phyloP scores from a whole-genome alignment of 2,329 filamentous ascomycete genomes.

The Xylariaceae sp. region DNA sequence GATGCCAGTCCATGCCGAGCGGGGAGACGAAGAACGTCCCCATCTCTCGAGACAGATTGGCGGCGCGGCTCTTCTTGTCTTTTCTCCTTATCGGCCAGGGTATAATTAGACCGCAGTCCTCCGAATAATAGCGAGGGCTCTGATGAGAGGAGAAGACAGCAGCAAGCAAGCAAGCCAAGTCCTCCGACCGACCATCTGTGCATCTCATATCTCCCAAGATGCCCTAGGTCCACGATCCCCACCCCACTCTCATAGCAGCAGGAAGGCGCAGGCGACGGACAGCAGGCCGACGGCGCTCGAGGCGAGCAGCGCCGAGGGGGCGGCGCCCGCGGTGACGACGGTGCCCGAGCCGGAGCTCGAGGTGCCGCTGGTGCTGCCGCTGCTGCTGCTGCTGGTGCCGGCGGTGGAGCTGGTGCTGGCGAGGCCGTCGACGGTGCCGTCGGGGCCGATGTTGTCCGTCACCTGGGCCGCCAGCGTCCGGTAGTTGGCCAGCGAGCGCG shows the following conservation, averaged over 20 bases:
- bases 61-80: no score
- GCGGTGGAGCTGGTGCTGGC: constrained; percentile 14
- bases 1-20: no score
- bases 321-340: constrained; percentile 6
- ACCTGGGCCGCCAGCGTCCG: constrained; percentile 29
- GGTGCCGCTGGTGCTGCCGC: constrained; percentile 1
- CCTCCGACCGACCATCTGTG: no score
- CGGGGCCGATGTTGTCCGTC: constrained; percentile 24
- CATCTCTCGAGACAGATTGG: no score
- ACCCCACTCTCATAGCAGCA: constrained; percentile 27
- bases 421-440: neutral
- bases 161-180: no score
- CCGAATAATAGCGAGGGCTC: no score
- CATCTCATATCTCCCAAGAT: no score
- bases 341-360: constrained; percentile 13
- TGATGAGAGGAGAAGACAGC: no score
- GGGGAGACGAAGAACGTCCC: no score
- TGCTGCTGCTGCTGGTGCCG: constrained; percentile 7
- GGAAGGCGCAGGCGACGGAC: constrained; percentile 32
- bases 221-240: no score
- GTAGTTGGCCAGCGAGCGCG: constrained; percentile 45
- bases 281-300: constrained; percentile 36
- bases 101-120: no score
- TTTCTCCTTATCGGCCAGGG: no score
- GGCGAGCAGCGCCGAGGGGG: constrained; percentile 23